Conservation (phyloP, 2,329 filamentous ascomycete genomes). For the Immersiporthe knoxdaviesiana region DNA sequence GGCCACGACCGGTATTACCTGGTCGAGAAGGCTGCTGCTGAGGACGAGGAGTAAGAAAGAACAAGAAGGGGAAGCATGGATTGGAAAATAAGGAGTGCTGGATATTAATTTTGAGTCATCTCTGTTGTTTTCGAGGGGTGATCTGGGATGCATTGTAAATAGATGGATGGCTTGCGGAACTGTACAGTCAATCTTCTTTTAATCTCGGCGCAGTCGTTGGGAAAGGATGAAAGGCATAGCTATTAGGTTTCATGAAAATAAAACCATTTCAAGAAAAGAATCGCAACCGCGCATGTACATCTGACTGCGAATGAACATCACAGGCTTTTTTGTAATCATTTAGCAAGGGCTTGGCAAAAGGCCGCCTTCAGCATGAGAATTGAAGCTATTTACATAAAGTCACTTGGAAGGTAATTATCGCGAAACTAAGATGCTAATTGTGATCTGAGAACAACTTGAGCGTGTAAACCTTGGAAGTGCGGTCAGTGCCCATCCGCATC, state of each 20-base stretch:
- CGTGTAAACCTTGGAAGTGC: background rate
- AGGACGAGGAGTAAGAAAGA: slow-evolving; percentile 28
- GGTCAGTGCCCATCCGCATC: background rate
- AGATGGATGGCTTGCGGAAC: background rate
- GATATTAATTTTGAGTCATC: background rate
- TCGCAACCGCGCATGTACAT: too few species aligned
- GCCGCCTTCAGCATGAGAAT: background rate
- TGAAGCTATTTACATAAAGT: background rate
- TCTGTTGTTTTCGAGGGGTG: background rate
- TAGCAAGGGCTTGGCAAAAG: background rate
- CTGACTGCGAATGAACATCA: too few species aligned
- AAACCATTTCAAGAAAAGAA: background rate
- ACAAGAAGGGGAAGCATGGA: background rate
- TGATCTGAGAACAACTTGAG: background rate
- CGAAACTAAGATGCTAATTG: background rate
- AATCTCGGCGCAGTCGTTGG: background rate
- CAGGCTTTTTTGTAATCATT: too few species aligned
- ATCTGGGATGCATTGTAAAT: background rate
- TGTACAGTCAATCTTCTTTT: background rate
- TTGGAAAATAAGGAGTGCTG: background rate
- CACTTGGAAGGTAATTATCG: background rate
- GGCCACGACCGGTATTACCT: slow-evolving; percentile 26
- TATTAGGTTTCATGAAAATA: background rate
- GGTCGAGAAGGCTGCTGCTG: slow-evolving; percentile 29
- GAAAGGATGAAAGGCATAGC: background rate